These are phyloP conservation scores for Candida tropicalis DNA, from an alignment of 1,139 yeast genomes.

Conservation along the genomic window DNA sequence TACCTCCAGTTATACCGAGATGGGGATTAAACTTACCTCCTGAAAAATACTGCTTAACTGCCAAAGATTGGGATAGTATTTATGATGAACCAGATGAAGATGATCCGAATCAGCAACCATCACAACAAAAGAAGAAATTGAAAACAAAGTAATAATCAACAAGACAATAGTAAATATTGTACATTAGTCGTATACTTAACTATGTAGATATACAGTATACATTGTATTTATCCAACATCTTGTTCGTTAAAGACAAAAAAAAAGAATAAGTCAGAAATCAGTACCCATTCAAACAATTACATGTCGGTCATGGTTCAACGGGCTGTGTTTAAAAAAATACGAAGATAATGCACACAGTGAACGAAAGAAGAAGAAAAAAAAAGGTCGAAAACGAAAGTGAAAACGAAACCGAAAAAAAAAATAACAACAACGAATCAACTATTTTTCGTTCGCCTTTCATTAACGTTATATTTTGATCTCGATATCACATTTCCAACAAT, in stretches of 20 bases:
- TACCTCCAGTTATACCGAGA: slow-evolving; percentile 89
- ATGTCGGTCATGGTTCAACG: too few species aligned
- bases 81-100: slow-evolving; percentile 38
- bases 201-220: background rate
- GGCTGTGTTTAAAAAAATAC: too few species aligned
- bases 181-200: background rate
- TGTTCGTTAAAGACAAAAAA: too few species aligned
- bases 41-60: slow-evolving; percentile 92
- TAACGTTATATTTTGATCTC: background rate
- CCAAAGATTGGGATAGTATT: slow-evolving; percentile 65
- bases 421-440: slow-evolving; percentile 2
- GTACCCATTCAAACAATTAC: too few species aligned
- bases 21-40: slow-evolving; percentile 97
- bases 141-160: slow-evolving; percentile 8
- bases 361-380: slow-evolving; percentile 1
- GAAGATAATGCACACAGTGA: background rate
- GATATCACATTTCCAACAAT: slow-evolving; percentile 18
- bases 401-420: background rate
- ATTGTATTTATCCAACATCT: background rate
- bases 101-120: slow-evolving; percentile 13
- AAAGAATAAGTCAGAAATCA: too few species aligned
- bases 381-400: slow-evolving; percentile 3
- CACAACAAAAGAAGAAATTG: slow-evolving; percentile 9
- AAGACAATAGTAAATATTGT: background rate
- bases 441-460: background rate